A percentile compares a stretch with the other conserved stretches of the same genome.
phyloP scores from a whole-genome alignment of 805 yeast species.

The Debaryomyces castellii region DNA sequence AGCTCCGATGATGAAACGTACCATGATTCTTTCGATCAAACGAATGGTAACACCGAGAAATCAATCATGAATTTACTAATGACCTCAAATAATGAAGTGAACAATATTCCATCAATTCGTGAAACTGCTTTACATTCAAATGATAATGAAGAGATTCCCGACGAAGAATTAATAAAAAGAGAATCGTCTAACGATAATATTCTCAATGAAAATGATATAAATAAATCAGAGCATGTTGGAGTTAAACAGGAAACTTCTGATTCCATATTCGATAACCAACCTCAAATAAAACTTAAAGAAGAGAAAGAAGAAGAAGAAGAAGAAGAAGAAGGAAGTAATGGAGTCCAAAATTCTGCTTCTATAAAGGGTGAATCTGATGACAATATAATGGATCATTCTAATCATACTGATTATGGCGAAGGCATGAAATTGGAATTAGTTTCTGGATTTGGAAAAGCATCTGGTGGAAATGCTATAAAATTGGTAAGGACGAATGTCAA shows the following conservation, averaged over 20 bases:
- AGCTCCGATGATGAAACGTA: conserved; percentile 11
- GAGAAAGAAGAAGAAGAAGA: background rate
- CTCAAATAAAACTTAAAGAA: background rate
- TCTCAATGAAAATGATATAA: background rate
- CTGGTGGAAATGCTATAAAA: conserved; percentile 1
- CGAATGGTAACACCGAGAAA: conserved; percentile 36
- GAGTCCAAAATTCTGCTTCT: too few relatives aligned
- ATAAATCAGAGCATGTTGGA: background rate
- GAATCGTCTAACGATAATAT: background rate
- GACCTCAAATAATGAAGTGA: background rate
- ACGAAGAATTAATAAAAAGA: background rate
- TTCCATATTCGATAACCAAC: background rate
- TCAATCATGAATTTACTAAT: conserved; percentile 39
- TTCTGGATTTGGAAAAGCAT: conserved; percentile 4
- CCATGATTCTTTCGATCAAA: conserved; percentile 33
- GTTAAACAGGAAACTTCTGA: background rate
- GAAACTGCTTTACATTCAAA: background rate
- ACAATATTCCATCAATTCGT: background rate
- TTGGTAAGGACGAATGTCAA: conserved; percentile 1
- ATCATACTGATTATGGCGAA: conserved; percentile 3
- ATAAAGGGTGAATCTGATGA: background rate
- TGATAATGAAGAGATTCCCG: background rate
- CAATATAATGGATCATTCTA: background rate
- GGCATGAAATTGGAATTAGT: conserved; percentile 6
- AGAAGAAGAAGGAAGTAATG: background rate